These are phyloP conservation scores for Talaromyces proteolyticus DNA, from an alignment of 495 filamentous ascomycete species.

Conservation along the genomic window DNA sequence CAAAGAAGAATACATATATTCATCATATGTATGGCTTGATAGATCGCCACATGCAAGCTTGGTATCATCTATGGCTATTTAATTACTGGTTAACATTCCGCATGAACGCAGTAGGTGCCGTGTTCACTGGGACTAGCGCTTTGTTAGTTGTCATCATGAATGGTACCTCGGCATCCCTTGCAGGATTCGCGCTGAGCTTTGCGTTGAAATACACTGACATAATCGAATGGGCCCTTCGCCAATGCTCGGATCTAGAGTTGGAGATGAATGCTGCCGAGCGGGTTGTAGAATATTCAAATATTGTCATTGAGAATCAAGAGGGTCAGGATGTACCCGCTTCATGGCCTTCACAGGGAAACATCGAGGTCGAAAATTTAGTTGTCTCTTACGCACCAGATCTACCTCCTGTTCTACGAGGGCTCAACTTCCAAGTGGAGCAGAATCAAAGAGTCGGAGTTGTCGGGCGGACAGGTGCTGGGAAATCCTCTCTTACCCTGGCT, in stretches of 20 bases:
- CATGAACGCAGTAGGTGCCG: slow-evolving; percentile 62
- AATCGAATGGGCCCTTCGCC: slow-evolving; percentile 23
- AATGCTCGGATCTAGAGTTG: slow-evolving; percentile 46
- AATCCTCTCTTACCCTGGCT: slow-evolving; percentile 37
- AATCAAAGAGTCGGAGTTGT: slow-evolving; percentile 41
- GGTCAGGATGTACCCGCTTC: slow-evolving; percentile 50
- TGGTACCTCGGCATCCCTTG: slow-evolving; percentile 65
- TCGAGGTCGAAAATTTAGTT: slow-evolving; percentile 59
- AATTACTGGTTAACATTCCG: slow-evolving; percentile 70
- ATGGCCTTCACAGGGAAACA: slow-evolving; percentile 64
- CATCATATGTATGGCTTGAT: slow-evolving; percentile 57
- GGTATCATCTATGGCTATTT: slow-evolving; percentile 63
- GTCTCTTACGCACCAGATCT: slow-evolving; percentile 63
- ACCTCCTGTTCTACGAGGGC: slow-evolving; percentile 43
- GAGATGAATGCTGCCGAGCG: slow-evolving; percentile 74
- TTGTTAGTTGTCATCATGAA: slow-evolving; percentile 56
- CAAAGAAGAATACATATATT: slow-evolving; percentile 55
- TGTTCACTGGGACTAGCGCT: slow-evolving; percentile 63
- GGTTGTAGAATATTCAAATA: slow-evolving; percentile 63
- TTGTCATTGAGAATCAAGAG: slow-evolving; percentile 52
- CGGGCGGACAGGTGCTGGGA: slow-evolving; percentile 46
- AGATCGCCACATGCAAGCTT: slow-evolving; percentile 52
- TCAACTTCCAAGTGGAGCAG: slow-evolving; percentile 30
- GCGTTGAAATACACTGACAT: slow-evolving; percentile 33
- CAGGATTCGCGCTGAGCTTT: slow-evolving; percentile 69